These are phyloP conservation scores for Populus nigra DNA, from an alignment of 345 rosid genomes.

Conservation along the genomic window DNA sequence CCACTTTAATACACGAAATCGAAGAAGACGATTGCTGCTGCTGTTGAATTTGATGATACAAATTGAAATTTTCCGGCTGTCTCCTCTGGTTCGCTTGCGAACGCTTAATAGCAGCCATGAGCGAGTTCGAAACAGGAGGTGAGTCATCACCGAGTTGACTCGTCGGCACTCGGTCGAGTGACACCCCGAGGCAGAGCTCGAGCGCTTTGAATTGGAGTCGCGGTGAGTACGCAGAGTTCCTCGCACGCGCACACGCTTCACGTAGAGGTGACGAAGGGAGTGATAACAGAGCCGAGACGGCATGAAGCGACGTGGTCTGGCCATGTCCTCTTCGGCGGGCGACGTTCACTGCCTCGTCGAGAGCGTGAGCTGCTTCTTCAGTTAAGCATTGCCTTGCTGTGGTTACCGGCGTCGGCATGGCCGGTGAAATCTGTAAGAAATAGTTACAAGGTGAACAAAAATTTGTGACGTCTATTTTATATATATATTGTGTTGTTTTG, in stretches of 20 bases:
- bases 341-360: slow-evolving; percentile 62
- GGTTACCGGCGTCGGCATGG: slow-evolving; percentile 71
- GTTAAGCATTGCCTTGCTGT: slow-evolving; percentile 62
- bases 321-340: slow-evolving; percentile 65
- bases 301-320: slow-evolving; percentile 72
- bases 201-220: slow-evolving; percentile 61
- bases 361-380: slow-evolving; percentile 58
- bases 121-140: slow-evolving; percentile 78
- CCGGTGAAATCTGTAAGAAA: slow-evolving; percentile 17
- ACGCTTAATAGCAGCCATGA: slow-evolving; percentile 95
- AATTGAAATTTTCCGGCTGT: slow-evolving; percentile 72
- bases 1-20: slow-evolving; percentile 41
- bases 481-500: neutral
- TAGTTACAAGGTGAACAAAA: neutral
- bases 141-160: slow-evolving; percentile 32
- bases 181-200: slow-evolving; percentile 60
- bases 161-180: slow-evolving; percentile 56
- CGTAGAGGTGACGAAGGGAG: slow-evolving; percentile 57
- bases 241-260: slow-evolving; percentile 59
- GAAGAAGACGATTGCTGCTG: slow-evolving; percentile 31
- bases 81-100: slow-evolving; percentile 91
- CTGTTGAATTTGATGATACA: slow-evolving; percentile 36
- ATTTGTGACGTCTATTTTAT: neutral
- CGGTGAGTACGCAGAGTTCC: slow-evolving; percentile 36
- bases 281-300: slow-evolving; percentile 54